phyloP scores from a whole-genome alignment of 2,329 filamentous ascomycete species.

The Raffaelea deltoideospora region DNA sequence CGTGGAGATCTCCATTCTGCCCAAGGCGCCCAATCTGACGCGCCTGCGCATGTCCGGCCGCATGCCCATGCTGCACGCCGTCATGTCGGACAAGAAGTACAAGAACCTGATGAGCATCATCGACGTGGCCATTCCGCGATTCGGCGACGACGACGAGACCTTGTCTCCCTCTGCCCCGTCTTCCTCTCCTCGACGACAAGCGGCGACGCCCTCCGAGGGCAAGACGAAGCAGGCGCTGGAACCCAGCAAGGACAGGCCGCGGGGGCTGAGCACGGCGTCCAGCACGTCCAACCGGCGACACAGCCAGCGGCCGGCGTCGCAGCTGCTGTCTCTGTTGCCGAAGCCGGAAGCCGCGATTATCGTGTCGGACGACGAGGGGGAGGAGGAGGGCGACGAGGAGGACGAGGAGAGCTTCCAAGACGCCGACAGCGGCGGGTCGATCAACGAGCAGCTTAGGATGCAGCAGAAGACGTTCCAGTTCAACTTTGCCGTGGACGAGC shows the following conservation, averaged over 20 bases:
- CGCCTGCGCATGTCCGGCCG: slow-evolving; percentile 85
- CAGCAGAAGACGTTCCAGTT: slow-evolving; percentile 91
- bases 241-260: slow-evolving; percentile 19
- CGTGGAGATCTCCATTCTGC: slow-evolving; percentile 92
- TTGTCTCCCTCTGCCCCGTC: background rate
- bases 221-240: background rate
- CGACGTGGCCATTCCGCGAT: slow-evolving; percentile 83
- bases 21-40: slow-evolving; percentile 83
- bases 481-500: slow-evolving; percentile 86
- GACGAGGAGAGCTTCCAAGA: slow-evolving; percentile 53
- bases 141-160: slow-evolving; percentile 36
- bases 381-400: slow-evolving; percentile 23
- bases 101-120: slow-evolving; percentile 94
- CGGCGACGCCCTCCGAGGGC: background rate
- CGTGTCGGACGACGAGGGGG: slow-evolving; percentile 20
- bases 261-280: slow-evolving; percentile 30
- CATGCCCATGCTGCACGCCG: slow-evolving; percentile 79
- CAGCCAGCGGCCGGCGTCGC: slow-evolving; percentile 48
- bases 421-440: slow-evolving; percentile 36
- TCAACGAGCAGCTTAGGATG: slow-evolving; percentile 47
- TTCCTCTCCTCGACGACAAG: no score
- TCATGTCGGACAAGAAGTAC: slow-evolving; percentile 89
- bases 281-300: slow-evolving; percentile 26
- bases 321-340: slow-evolving; percentile 47
- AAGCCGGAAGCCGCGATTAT: slow-evolving; percentile 59